A percentile compares a stretch with the other conserved stretches of the same genome.
Conservation (phyloP, 345 rosid species). For the Zanthoxylum bungeanum region DNA sequence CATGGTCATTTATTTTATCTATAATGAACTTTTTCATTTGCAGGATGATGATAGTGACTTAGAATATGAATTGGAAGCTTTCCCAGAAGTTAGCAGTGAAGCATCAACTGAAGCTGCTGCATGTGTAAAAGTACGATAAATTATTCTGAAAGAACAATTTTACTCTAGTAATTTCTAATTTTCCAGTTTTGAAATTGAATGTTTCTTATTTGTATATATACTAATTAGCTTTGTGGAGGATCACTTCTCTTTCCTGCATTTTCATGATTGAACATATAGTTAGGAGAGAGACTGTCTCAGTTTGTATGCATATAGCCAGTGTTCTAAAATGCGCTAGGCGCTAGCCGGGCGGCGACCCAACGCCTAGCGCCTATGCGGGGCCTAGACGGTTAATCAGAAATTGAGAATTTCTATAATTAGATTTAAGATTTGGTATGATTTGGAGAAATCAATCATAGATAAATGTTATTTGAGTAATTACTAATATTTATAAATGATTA, state of each 20-base stretch:
- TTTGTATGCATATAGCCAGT: background rate
- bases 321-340: too few species aligned
- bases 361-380: too few species aligned
- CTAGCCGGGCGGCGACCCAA: too few species aligned
- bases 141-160: background rate
- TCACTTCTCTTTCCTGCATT: background rate
- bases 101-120: slow-evolving; percentile 80
- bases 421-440: too few species aligned
- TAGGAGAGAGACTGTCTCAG: background rate
- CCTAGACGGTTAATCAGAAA: too few species aligned
- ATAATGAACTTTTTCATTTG: slow-evolving; percentile 14
- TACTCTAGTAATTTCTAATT: background rate
- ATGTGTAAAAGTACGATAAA: slow-evolving; percentile 63
- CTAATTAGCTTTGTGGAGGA: background rate
- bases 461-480: too few species aligned
- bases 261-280: background rate
- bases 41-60: slow-evolving; percentile 95
- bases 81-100: slow-evolving; percentile 60
- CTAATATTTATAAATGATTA: too few species aligned
- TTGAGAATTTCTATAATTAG: too few species aligned
- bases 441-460: too few species aligned
- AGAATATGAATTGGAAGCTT: slow-evolving; percentile 85
- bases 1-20: background rate
- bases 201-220: background rate
- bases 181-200: background rate